phyloP scores from a whole-genome alignment of 1,139 yeast species.

The Geotrichum histeridarum region DNA sequence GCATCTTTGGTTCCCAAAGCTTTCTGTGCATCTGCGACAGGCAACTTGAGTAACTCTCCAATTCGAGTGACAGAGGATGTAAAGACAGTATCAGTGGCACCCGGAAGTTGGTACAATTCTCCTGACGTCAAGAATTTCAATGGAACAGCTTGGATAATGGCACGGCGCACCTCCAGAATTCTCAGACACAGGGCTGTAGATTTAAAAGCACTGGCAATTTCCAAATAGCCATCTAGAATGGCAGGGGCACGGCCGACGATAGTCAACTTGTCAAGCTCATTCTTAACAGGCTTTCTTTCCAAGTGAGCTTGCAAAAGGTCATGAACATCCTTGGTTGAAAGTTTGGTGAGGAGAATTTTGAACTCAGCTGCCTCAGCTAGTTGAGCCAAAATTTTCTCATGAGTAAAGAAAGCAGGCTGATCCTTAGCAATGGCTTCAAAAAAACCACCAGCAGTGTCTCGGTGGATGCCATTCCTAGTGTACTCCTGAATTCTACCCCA shows the following conservation, averaged over 20 bases:
- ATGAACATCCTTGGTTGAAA: constrained; percentile 47
- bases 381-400: constrained; percentile 55
- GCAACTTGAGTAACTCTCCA: constrained; percentile 6
- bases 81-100: constrained; percentile 38
- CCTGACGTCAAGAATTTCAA: constrained; percentile 48
- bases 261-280: constrained; percentile 47
- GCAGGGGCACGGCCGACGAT: constrained; percentile 61
- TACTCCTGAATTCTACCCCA: constrained; percentile 79
- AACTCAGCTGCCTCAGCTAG: constrained; percentile 63
- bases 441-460: constrained; percentile 72
- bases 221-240: constrained; percentile 68
- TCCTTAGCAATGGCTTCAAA: constrained; percentile 56
- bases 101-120: constrained; percentile 77
- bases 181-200: constrained; percentile 57
- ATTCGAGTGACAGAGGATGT: constrained; percentile 3
- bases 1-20: constrained; percentile 19
- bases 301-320: constrained; percentile 53
- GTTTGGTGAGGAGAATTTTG: constrained; percentile 42
- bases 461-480: constrained; percentile 79
- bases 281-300: constrained; percentile 43
- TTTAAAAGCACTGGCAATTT: constrained; percentile 76
- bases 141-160: constrained; percentile 74
- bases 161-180: constrained; percentile 65
- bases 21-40: constrained; percentile 17
- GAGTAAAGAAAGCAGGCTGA: constrained; percentile 59